phyloP scores from a whole-genome alignment of 176 grass and related monocot genomes.

The Alloteropsis semialata region DNA sequence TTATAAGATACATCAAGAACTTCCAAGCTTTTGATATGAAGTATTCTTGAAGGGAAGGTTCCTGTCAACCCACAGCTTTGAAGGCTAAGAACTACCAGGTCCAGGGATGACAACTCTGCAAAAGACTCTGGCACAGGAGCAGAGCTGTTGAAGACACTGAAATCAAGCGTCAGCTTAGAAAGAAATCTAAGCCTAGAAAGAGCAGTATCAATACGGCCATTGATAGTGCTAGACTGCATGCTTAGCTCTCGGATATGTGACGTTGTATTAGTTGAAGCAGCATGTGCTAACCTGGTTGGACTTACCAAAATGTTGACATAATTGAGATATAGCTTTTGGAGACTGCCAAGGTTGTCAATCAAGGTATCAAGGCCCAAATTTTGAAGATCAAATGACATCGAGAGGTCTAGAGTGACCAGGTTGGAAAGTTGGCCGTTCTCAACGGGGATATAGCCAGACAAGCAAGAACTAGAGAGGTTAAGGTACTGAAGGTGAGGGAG shows the following conservation, averaged over 20 bases:
- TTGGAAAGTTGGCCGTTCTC: not conserved
- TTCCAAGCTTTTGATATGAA: slow-evolving; percentile 36
- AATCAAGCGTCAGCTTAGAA: slow-evolving; percentile 30
- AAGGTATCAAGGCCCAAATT: too few species aligned
- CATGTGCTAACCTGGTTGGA: not conserved
- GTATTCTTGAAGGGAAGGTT: slow-evolving; percentile 23
- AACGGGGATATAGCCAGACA: slow-evolving; percentile 22
- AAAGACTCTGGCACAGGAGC: slow-evolving; percentile 33
- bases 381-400: too few species aligned
- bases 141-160: slow-evolving; percentile 18
- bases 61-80: slow-evolving; percentile 24
- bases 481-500: slow-evolving; percentile 26
- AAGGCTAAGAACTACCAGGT: slow-evolving; percentile 22
- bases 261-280: not conserved
- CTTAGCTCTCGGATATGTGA: slow-evolving; percentile 32
- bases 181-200: slow-evolving; percentile 19
- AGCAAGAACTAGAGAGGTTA: slow-evolving; percentile 37
- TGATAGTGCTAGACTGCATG: slow-evolving; percentile 27
- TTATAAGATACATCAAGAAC: slow-evolving; percentile 29
- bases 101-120: slow-evolving; percentile 27
- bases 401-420: too few species aligned
- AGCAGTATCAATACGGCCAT: slow-evolving; percentile 21
- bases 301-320: slow-evolving; percentile 27
- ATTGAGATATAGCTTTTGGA: slow-evolving; percentile 38
- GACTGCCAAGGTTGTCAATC: not conserved